Base-by-base conservation (phyloP, 2,329 filamentous ascomycete species). In the Trichoderma sp. region DNA sequence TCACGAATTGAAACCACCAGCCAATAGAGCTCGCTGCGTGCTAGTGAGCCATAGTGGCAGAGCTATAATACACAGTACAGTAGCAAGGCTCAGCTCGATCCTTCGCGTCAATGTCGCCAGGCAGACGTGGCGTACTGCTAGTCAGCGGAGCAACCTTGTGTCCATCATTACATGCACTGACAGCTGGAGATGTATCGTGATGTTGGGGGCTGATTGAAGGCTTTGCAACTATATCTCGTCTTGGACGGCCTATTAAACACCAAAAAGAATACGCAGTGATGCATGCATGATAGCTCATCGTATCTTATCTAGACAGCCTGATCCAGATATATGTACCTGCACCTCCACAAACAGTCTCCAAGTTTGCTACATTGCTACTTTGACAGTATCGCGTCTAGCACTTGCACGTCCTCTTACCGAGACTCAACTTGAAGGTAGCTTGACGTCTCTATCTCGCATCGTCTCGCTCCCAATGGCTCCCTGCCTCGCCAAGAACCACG, bases 401-500 rank as follows among this genome's bases (percentile, higher is more conserved):
- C 14, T 26, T 58, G 56, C 34, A 16, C 21, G 21, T 11, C 34
- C 21, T 37, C 21, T 43, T 28, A 24, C 43, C 26, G 54, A 4
- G 30, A n/a, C 52, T 21, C 54, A 58, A 30, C 30, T 30, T 8
- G 30, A 32, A 34, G 63, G 63, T 24, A 59, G 54, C 63, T 37
- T 58, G 58, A 51, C 39, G 54, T 54, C 63, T 59, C 30, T 18
- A 34, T 24, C 21, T 30, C 39, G 21, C 56, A 28, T 21, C 54
- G 52, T 43, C 52, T 18, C 21, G 32, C 24, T 54, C 46, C 46
- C 52, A 28, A 58, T 68, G 59, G 24, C 58, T 51, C 54, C 39
- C 58, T 54, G 60, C 67, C 30, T 58, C 54, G 68, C 52, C 39
- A 66, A 59, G 52, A 37, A 24, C 28, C n/a, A 37, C 69, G 65